These are phyloP conservation scores for Talaromyces nanjingensis DNA, from an alignment of 495 filamentous ascomycete genomes.

Conservation along the genomic window DNA sequence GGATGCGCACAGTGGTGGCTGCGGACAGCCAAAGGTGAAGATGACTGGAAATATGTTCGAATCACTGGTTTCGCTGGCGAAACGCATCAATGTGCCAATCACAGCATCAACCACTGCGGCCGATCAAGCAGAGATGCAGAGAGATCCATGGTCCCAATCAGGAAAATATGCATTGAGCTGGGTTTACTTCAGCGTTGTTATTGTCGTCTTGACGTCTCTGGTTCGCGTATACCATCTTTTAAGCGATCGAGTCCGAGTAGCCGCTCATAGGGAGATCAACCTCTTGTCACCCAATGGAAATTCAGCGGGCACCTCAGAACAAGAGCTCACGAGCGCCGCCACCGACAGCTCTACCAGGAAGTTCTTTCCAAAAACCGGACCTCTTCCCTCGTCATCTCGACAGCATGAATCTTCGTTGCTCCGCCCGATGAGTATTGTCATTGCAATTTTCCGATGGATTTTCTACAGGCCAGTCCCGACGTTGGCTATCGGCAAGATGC, in stretches of 20 bases:
- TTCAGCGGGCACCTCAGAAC: slow-evolving; percentile 37
- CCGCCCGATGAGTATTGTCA: slow-evolving; percentile 60
- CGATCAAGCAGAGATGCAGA: slow-evolving; percentile 62
- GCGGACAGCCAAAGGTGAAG: neutral
- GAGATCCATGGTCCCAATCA: slow-evolving; percentile 74
- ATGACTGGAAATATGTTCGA: slow-evolving; percentile 6
- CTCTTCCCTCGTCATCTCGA: slow-evolving; percentile 26
- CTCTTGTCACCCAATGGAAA: slow-evolving; percentile 3
- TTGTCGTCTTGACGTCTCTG: slow-evolving; percentile 55
- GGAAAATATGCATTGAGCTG: slow-evolving; percentile 84
- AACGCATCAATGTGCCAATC: slow-evolving; percentile 68
- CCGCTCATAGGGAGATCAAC: slow-evolving; percentile 62
- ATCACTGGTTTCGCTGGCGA: slow-evolving; percentile 42
- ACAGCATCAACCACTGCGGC: slow-evolving; percentile 62
- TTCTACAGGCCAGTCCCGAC: slow-evolving; percentile 81
- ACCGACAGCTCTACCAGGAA: slow-evolving; percentile 60
- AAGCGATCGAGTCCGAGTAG: slow-evolving; percentile 82
- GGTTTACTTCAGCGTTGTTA: slow-evolving; percentile 74
- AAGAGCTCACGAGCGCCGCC: slow-evolving; percentile 58
- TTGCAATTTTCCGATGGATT: slow-evolving; percentile 74
- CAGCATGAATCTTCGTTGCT: slow-evolving; percentile 61
- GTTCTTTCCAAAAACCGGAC: slow-evolving; percentile 62
- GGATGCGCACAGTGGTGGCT: neutral
- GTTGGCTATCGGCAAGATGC: slow-evolving; percentile 49
- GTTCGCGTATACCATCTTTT: slow-evolving; percentile 75